Conservation (phyloP, 257 asterid genomes). For the Schizonepeta tenuifolia region DNA sequence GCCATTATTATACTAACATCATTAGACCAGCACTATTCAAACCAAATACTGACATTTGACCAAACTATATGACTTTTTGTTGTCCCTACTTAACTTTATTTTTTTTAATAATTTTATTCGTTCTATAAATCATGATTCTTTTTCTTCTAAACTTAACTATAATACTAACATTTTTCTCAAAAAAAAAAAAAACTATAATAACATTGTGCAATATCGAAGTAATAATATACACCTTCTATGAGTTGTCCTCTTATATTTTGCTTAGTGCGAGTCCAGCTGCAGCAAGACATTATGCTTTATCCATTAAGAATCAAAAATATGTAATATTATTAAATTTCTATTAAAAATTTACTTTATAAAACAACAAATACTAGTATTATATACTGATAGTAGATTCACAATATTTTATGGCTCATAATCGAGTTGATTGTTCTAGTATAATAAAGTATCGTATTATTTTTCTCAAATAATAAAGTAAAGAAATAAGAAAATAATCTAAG, state of each 20-base stretch:
- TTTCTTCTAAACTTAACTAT: not conserved
- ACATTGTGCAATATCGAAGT: not conserved
- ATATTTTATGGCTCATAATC: too few relatives aligned
- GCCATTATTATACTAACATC: not conserved
- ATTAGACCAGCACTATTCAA: not conserved
- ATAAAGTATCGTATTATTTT: too few relatives aligned
- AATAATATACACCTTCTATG: not conserved
- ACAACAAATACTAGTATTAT: too few relatives aligned
- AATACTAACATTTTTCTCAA: too few relatives aligned
- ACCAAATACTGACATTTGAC: slow-evolving; percentile 13
- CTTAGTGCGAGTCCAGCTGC: not conserved
- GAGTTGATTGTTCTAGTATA: too few relatives aligned
- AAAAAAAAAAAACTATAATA: too few relatives aligned
- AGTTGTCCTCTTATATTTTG: not conserved
- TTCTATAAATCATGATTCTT: not conserved
- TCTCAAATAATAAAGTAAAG: too few relatives aligned
- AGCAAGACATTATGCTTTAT: not conserved
- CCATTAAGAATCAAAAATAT: not conserved
- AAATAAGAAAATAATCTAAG: too few relatives aligned
- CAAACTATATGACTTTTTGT: not conserved
- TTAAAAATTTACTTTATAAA: too few relatives aligned
- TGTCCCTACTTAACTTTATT: slow-evolving; percentile 12
- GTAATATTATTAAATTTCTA: too few relatives aligned
- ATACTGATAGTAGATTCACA: too few relatives aligned
- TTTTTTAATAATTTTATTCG: not conserved